These are phyloP conservation scores for Oropetium thomaeum DNA, from an alignment of 176 grass and related monocot species.

Conservation along the genomic window DNA sequence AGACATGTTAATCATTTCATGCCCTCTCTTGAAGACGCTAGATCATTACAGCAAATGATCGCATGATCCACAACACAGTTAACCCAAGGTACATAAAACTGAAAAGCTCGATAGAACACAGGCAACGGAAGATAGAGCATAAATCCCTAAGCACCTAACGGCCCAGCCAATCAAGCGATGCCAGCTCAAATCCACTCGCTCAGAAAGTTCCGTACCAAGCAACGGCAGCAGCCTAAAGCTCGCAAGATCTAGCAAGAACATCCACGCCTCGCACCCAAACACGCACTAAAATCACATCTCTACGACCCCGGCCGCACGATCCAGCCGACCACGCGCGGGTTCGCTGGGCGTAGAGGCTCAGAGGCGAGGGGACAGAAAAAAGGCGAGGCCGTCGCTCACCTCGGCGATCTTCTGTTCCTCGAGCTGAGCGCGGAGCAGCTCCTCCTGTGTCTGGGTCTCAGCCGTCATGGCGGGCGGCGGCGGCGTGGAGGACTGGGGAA, in stretches of 20 bases:
- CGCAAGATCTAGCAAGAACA: neutral
- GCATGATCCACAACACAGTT: too few relatives aligned
- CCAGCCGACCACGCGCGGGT: neutral
- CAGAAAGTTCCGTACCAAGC: neutral
- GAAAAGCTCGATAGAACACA: neutral
- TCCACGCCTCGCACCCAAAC: neutral
- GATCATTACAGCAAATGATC: too few relatives aligned
- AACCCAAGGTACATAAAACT: neutral
- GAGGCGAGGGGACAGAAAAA: neutral
- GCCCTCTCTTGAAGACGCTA: neutral
- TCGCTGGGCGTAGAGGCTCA: neutral
- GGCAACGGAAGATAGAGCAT: neutral
- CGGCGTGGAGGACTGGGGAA: too few relatives aligned
- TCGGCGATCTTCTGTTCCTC: constrained; percentile 68
- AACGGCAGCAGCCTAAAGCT: neutral
- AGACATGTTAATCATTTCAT: neutral
- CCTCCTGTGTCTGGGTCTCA: constrained; percentile 45
- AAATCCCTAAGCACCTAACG: neutral
- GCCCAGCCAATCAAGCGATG: too few relatives aligned
- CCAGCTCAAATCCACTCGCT: neutral
- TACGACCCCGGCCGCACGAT: neutral
- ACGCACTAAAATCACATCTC: neutral
- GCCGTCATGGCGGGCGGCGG: constrained; percentile 54
- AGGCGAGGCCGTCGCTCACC: neutral
- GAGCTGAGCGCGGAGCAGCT: constrained; percentile 59